Percentiles rank a stretch among this genome's conserved stretches.
These are phyloP conservation scores for Leptographium wingfieldii DNA, from an alignment of 2,329 filamentous ascomycete genomes.

Conservation along the genomic window DNA sequence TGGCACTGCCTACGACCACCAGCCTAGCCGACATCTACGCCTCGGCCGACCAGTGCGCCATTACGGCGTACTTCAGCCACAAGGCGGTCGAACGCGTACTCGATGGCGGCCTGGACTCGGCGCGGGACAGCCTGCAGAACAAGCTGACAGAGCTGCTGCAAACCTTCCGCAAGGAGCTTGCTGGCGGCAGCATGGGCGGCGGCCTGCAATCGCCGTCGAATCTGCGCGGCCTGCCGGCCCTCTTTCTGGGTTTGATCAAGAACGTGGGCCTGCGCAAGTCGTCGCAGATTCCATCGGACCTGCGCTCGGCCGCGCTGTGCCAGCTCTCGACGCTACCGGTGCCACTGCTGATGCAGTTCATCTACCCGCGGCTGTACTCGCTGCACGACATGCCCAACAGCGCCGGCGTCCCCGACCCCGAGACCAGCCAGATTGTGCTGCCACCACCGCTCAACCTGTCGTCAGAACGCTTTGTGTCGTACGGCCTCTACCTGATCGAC, in stretches of 20 bases:
- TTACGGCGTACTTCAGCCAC: constrained; percentile 90
- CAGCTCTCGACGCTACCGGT: constrained; percentile 87
- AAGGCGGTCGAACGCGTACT: constrained; percentile 90
- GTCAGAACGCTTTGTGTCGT: constrained; percentile 75
- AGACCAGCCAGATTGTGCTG: constrained; percentile 79
- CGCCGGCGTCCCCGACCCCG: constrained; percentile 71
- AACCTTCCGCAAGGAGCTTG: constrained; percentile 94
- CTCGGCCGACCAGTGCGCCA: constrained; percentile 85
- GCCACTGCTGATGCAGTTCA: constrained; percentile 84
- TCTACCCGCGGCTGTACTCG: constrained; percentile 74
- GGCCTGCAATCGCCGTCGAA: constrained; percentile 92
- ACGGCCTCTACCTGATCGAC: constrained; percentile 91
- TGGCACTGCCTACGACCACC: constrained; percentile 85
- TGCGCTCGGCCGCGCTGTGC: constrained; percentile 84
- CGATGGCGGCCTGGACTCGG: constrained; percentile 69
- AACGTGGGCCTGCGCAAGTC: constrained; percentile 89
- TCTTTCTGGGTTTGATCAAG: constrained; percentile 93
- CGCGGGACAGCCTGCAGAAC: constrained; percentile 76
- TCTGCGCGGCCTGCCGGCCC: constrained; percentile 70
- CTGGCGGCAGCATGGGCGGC: constrained; percentile 88
- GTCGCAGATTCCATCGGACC: constrained; percentile 84
- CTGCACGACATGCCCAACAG: constrained; percentile 94
- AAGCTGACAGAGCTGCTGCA: constrained; percentile 88
- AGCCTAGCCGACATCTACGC: constrained; percentile 86
- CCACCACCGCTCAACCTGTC: constrained; percentile 77